Conservation (phyloP, 805 yeast species). For the Kazachstania kunashirensis region DNA sequence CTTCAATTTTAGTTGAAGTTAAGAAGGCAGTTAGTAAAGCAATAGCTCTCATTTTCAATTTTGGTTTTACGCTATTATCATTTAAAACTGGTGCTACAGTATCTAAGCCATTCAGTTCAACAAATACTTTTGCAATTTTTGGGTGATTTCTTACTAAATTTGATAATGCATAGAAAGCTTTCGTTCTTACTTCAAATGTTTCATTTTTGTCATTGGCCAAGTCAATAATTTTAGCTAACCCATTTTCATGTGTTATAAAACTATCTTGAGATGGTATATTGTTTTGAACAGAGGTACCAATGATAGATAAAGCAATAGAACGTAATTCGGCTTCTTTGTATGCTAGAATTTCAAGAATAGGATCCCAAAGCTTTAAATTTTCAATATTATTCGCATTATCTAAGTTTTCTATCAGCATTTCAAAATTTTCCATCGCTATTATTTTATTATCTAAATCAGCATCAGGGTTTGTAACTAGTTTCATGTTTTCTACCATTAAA, state of each 20-base stretch:
- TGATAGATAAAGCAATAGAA: slow-evolving; percentile 55
- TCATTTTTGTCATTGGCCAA: slow-evolving; percentile 29
- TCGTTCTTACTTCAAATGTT: slow-evolving; percentile 37
- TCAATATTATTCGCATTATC: slow-evolving; percentile 93
- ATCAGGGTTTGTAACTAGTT: slow-evolving; percentile 47
- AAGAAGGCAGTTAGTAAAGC: slow-evolving; percentile 52
- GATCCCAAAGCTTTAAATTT: slow-evolving; percentile 71
- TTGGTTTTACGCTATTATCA: slow-evolving; percentile 25
- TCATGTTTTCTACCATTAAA: slow-evolving; percentile 70
- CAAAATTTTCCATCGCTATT: slow-evolving; percentile 80
- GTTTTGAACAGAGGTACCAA: slow-evolving; percentile 91
- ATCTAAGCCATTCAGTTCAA: slow-evolving; percentile 52
- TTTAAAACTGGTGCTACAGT: slow-evolving; percentile 31
- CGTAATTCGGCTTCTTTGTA: slow-evolving; percentile 39
- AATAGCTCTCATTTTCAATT: slow-evolving; percentile 42
- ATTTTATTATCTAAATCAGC: slow-evolving; percentile 54
- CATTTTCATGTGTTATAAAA: slow-evolving; percentile 43
- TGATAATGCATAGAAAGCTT: slow-evolving; percentile 71
- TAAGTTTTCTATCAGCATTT: slow-evolving; percentile 83
- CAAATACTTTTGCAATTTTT: slow-evolving; percentile 47
- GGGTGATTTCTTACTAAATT: slow-evolving; percentile 61
- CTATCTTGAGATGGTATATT: slow-evolving; percentile 67
- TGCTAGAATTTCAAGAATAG: slow-evolving; percentile 46
- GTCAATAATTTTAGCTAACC: slow-evolving; percentile 37
- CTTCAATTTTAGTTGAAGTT: slow-evolving; percentile 40